phyloP scores from a whole-genome alignment of 768 basidiomycete genomes.

The Mycena metata region DNA sequence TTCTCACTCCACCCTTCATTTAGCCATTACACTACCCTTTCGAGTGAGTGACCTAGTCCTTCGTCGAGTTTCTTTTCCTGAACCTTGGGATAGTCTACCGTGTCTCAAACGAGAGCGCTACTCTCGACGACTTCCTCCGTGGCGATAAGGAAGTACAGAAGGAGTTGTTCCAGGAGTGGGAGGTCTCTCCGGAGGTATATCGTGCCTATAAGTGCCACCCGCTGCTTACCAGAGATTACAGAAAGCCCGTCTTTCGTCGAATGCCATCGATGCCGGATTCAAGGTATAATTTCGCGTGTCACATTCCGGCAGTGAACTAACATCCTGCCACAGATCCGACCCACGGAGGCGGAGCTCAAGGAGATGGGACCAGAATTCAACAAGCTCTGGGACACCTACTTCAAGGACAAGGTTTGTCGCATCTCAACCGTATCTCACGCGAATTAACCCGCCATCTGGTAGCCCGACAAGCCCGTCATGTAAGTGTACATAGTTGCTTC shows the following conservation, averaged over 20 bases:
- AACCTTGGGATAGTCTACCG: slow-evolving; percentile 64
- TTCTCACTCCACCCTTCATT: neutral
- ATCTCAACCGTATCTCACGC: neutral
- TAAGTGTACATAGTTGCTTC: slow-evolving; percentile 41
- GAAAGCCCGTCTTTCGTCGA: slow-evolving; percentile 77
- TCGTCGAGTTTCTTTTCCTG: slow-evolving; percentile 2
- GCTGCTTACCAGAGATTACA: slow-evolving; percentile 41
- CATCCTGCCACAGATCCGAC: slow-evolving; percentile 65
- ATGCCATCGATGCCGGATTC: slow-evolving; percentile 82
- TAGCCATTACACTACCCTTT: slow-evolving; percentile 77
- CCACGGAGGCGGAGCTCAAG: slow-evolving; percentile 76
- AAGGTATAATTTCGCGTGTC: slow-evolving; percentile 55
- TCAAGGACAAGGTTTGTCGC: slow-evolving; percentile 69
- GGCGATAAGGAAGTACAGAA: slow-evolving; percentile 70
- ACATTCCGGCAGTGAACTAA: neutral
- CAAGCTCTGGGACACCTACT: slow-evolving; percentile 75
- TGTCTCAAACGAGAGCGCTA: slow-evolving; percentile 73
- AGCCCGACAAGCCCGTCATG: slow-evolving; percentile 84
- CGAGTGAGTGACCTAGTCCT: slow-evolving; percentile 53
- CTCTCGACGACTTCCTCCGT: slow-evolving; percentile 78
- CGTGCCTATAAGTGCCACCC: slow-evolving; percentile 31
- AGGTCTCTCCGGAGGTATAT: slow-evolving; percentile 46
- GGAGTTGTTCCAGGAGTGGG: slow-evolving; percentile 51
- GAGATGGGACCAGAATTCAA: slow-evolving; percentile 87
- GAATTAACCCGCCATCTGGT: neutral